Evolutionary conservation across 202 grass and related monocot species (phyloP).

Genomic region (Miscanthus sacchariflorus): DNA sequence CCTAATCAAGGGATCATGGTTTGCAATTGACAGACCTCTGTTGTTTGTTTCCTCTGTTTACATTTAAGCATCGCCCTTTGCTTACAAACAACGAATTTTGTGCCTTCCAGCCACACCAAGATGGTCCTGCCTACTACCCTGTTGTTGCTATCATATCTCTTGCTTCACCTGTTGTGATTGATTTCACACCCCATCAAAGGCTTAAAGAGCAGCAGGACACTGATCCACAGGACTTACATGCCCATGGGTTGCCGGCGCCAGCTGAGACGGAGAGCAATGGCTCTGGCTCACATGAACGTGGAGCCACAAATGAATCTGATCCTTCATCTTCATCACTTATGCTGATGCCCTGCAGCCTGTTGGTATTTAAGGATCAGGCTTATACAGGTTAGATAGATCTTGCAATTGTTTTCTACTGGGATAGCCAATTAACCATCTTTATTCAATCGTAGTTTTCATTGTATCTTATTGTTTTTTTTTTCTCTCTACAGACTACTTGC

Average conservation of each 20-base stretch:
- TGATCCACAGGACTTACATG: slow-evolving; percentile 40
- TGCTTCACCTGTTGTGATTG: slow-evolving; percentile 77
- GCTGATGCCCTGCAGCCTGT: slow-evolving; percentile 86
- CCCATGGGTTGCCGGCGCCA: neutral
- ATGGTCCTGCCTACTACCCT: slow-evolving; percentile 95
- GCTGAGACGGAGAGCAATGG: slow-evolving; percentile 22
- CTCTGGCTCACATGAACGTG: slow-evolving; percentile 29
- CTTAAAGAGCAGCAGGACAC: slow-evolving; percentile 45
- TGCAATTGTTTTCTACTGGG: neutral
- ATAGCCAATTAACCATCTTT: neutral
- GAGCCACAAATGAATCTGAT: slow-evolving; percentile 34
- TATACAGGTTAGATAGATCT: slow-evolving; percentile 71
- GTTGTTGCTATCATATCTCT: slow-evolving; percentile 95
- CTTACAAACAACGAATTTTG: slow-evolving; percentile 25
- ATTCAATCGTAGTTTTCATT: slow-evolving; percentile 8
- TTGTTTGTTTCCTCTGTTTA: slow-evolving; percentile 12
- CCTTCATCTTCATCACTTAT: slow-evolving; percentile 60
- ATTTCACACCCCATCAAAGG: slow-evolving; percentile 76
- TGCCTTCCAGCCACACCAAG: slow-evolving; percentile 87
- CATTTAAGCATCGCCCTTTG: neutral
- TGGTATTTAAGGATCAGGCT: slow-evolving; percentile 93
- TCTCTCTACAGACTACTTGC: slow-evolving; percentile 71
- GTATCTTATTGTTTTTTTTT: slow-evolving; percentile 15
- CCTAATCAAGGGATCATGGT: slow-evolving; percentile 98
- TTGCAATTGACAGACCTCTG: slow-evolving; percentile 32